These are phyloP conservation scores for Geotrichum phurueaensis DNA, from an alignment of 1,139 yeast species.

Conservation along the genomic window DNA sequence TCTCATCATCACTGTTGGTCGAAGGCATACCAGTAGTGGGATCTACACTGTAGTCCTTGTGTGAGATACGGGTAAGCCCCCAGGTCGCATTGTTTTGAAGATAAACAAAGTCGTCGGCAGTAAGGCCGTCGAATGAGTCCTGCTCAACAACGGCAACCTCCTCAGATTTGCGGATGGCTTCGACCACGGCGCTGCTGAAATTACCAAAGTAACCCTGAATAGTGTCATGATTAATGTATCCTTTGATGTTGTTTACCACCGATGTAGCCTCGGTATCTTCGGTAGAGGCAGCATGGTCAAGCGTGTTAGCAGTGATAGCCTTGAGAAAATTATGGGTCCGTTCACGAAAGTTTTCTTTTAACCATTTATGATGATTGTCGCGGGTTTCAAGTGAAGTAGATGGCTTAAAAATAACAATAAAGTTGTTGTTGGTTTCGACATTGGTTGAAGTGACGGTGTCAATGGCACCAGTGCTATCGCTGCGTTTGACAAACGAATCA, in stretches of 20 bases:
- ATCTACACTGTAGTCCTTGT: slow-evolving; percentile 20
- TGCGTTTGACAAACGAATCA: not conserved
- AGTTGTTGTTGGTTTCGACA: not conserved
- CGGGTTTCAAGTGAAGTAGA: slow-evolving; percentile 11
- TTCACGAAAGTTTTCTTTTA: slow-evolving; percentile 1
- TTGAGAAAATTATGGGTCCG: slow-evolving; percentile 1
- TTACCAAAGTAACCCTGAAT: slow-evolving; percentile 29
- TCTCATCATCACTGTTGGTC: slow-evolving; percentile 13
- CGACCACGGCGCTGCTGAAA: slow-evolving; percentile 30
- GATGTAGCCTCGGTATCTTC: not conserved
- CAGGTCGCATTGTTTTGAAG: slow-evolving; percentile 38
- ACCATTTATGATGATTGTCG: slow-evolving; percentile 20
- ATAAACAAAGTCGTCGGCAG: slow-evolving; percentile 10
- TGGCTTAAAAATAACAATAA: slow-evolving; percentile 14
- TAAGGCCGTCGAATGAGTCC: slow-evolving; percentile 36
- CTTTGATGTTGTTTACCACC: slow-evolving; percentile 46
- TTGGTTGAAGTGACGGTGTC: not conserved
- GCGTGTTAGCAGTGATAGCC: not conserved
- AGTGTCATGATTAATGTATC: slow-evolving; percentile 49
- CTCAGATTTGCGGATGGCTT: slow-evolving; percentile 40
- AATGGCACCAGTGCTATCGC: not conserved
- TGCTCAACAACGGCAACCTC: slow-evolving; percentile 45
- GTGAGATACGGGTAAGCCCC: slow-evolving; percentile 54
- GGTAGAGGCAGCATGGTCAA: not conserved
- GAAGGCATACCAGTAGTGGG: slow-evolving; percentile 19